Evolutionary conservation across 2,329 filamentous ascomycete species (phyloP).

Genomic region (Diaporthe citri): DNA sequence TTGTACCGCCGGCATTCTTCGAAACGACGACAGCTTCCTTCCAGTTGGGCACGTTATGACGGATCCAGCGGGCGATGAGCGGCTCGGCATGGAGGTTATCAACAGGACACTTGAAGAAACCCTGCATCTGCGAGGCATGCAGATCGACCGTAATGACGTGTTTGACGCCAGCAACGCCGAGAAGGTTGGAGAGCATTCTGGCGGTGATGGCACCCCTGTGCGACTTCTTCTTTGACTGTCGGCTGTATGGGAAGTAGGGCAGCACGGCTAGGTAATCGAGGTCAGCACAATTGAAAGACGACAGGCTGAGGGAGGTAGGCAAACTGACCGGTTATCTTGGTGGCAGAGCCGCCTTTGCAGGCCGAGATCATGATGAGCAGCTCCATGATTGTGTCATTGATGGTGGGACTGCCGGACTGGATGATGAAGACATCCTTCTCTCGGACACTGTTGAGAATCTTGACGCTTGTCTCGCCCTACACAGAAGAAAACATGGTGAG

Average conservation of each 20-base stretch:
- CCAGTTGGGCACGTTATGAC: constrained; percentile 89
- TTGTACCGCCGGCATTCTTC: constrained; percentile 97
- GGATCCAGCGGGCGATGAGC: constrained; percentile 95
- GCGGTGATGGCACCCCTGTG: constrained; percentile 97
- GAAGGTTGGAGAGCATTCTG: constrained; percentile 94
- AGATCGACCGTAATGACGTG: constrained; percentile 98
- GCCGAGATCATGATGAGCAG: constrained; percentile 99
- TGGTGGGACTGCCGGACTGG: constrained; percentile 93
- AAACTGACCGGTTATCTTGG: constrained; percentile 86
- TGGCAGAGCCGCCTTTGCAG: constrained; percentile 97
- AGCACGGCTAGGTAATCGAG: constrained; percentile 73
- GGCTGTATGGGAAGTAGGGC: constrained; percentile 98
- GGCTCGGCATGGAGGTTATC: constrained; percentile 98
- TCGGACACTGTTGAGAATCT: constrained; percentile 81
- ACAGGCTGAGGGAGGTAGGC: constrained; percentile 34
- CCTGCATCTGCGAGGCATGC: constrained; percentile 98
- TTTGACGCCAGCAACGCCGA: constrained; percentile 93
- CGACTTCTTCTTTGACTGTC: constrained; percentile 99
- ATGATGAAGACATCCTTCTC: constrained; percentile 99
- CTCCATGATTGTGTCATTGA: constrained; percentile 99
- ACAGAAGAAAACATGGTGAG: constrained; percentile 42
- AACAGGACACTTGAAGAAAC: constrained; percentile 97
- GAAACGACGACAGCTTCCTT: constrained; percentile 94
- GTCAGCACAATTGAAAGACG: constrained; percentile 22
- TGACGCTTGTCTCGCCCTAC: constrained; percentile 78